Evolutionary conservation across 1,284 basidiomycete genomes (phyloP).

Genomic region (Singerocomus inundabilis): DNA sequence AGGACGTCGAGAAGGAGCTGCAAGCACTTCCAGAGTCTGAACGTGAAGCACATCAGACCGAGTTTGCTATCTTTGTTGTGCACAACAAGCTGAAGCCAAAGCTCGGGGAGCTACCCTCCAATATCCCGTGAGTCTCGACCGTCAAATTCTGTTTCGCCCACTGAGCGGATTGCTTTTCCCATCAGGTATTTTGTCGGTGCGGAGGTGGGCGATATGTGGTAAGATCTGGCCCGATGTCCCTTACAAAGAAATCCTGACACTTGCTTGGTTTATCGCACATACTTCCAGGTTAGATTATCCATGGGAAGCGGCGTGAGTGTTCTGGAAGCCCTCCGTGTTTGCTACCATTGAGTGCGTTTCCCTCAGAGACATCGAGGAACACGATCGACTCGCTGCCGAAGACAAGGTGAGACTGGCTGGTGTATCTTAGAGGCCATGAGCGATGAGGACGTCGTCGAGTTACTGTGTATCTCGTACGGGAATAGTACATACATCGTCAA

Average conservation of each 20-base stretch:
- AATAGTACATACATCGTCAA: constrained; percentile 8
- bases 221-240: constrained; percentile 23
- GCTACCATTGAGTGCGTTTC: constrained; percentile 2
- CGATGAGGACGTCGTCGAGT: constrained; percentile 6
- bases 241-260: constrained; percentile 14
- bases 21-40: constrained; percentile 62
- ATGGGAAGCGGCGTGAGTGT: constrained; percentile 72
- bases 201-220: constrained; percentile 67
- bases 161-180: constrained; percentile 9
- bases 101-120: constrained; percentile 65
- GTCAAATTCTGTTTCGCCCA: constrained; percentile 5
- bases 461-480: constrained; percentile 2
- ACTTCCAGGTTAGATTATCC: constrained; percentile 75
- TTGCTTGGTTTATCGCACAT: constrained; percentile 6
- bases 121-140: constrained; percentile 53
- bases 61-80: constrained; percentile 90
- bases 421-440: not conserved
- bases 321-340: constrained; percentile 11
- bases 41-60: constrained; percentile 70
- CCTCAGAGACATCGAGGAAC: constrained; percentile 72
- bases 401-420: constrained; percentile 27
- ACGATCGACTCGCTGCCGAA: constrained; percentile 59
- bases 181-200: constrained; percentile 67
- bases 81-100: constrained; percentile 94
- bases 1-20: constrained; percentile 81